These are phyloP conservation scores for Lachnellula willkommii DNA, from an alignment of 2,329 filamentous ascomycete genomes.

Conservation along the genomic window DNA sequence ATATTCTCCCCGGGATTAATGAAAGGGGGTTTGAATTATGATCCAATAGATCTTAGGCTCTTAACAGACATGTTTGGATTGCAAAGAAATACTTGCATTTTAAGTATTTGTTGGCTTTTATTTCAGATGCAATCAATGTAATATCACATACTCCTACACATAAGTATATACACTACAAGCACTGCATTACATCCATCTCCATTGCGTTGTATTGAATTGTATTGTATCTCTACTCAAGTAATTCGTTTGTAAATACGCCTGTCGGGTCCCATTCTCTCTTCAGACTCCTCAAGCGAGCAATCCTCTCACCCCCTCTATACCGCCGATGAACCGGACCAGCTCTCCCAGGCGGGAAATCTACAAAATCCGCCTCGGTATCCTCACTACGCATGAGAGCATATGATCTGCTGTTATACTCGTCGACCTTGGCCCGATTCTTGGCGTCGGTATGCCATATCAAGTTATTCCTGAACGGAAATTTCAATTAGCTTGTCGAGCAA, in stretches of 20 bases:
- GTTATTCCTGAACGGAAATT: neutral
- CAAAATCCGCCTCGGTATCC: neutral
- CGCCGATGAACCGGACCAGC: neutral
- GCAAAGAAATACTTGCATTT: too few relatives aligned
- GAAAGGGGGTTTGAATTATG: too few relatives aligned
- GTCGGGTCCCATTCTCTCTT: conserved; percentile 27
- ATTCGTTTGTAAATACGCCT: conserved; percentile 19
- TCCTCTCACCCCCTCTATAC: conserved; percentile 1
- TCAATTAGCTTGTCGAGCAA: neutral
- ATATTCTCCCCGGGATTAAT: too few relatives aligned
- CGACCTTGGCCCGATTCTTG: neutral
- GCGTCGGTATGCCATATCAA: conserved; percentile 1
- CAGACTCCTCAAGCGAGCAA: conserved; percentile 22
- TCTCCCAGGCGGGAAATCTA: neutral
- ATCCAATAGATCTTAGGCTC: too few relatives aligned
- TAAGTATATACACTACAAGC: too few relatives aligned
- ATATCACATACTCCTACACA: too few relatives aligned
- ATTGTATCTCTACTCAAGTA: neutral
- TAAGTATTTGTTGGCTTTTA: too few relatives aligned
- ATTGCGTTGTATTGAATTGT: too few relatives aligned
- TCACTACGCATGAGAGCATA: neutral
- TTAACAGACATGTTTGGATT: too few relatives aligned
- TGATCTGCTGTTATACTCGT: neutral
- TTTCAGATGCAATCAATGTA: too few relatives aligned
- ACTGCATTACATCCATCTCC: too few relatives aligned